A percentile compares a stretch with the other conserved stretches of the same genome.
Conservation (phyloP, 768 basidiomycete genomes). For the Boletus tomentosulus region DNA sequence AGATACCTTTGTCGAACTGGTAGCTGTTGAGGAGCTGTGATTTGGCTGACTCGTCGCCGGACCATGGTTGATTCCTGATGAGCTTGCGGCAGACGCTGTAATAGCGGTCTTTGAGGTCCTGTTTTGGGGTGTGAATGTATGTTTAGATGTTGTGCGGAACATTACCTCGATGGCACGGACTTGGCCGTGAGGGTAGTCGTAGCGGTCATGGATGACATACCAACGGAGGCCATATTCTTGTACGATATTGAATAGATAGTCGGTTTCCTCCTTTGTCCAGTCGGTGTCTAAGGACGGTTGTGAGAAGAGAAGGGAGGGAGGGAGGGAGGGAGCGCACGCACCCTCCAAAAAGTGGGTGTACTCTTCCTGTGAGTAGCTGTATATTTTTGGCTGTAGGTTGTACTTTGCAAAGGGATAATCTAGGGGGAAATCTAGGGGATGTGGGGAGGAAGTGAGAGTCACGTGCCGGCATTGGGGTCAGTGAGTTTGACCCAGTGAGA, state of each 20-base stretch:
- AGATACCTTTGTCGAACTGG: slow-evolving; percentile 81
- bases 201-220: slow-evolving; percentile 88
- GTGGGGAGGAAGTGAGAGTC: not conserved
- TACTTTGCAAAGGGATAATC: slow-evolving; percentile 85
- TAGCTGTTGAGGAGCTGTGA: slow-evolving; percentile 64
- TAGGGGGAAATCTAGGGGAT: slow-evolving; percentile 21
- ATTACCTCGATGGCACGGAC: slow-evolving; percentile 66
- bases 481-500: slow-evolving; percentile 79
- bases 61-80: slow-evolving; percentile 78
- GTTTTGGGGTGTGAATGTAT: not conserved
- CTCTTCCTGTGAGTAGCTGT: slow-evolving; percentile 82
- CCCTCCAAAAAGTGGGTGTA: slow-evolving; percentile 79
- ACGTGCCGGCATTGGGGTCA: slow-evolving; percentile 53
- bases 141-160: not conserved
- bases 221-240: slow-evolving; percentile 84
- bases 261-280: slow-evolving; percentile 93
- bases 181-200: slow-evolving; percentile 60
- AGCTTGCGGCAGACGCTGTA: slow-evolving; percentile 88
- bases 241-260: slow-evolving; percentile 81
- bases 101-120: slow-evolving; percentile 92
- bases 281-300: slow-evolving; percentile 50
- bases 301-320: not conserved
- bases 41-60: slow-evolving; percentile 74
- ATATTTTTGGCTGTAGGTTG: slow-evolving; percentile 60
- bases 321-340: slow-evolving; percentile 23